A percentile compares a stretch with the other conserved stretches of the same genome.
Evolutionary conservation across 768 basidiomycete species (phyloP).

Genomic region (Piloderma croceum): DNA sequence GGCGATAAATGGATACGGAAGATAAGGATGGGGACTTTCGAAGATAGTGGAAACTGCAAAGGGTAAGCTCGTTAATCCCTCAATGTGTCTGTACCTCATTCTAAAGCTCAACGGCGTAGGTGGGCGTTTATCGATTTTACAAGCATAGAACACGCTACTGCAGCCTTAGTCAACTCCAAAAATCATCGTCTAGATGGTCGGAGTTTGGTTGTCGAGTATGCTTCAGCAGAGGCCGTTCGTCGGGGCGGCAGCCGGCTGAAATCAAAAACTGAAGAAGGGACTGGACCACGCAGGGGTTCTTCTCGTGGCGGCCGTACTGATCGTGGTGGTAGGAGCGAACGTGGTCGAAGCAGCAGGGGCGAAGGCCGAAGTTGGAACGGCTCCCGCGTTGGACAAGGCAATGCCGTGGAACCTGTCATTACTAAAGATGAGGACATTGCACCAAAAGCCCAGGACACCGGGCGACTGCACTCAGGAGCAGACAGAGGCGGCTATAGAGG

Average conservation of each 20-base stretch:
- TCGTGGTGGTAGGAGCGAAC: slow-evolving; percentile 11
- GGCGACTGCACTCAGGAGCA: slow-evolving; percentile 5
- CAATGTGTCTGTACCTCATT: neutral
- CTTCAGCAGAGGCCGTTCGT: slow-evolving; percentile 82
- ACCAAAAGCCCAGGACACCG: neutral
- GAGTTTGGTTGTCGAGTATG: slow-evolving; percentile 82
- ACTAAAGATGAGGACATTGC: slow-evolving; percentile 5
- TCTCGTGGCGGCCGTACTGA: neutral
- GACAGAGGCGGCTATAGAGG: slow-evolving; percentile 5
- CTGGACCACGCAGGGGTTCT: neutral
- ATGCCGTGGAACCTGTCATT: slow-evolving; percentile 6
- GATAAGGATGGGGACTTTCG: slow-evolving; percentile 91
- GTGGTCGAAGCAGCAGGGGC: neutral
- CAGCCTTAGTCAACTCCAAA: slow-evolving; percentile 72
- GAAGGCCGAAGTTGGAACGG: neutral
- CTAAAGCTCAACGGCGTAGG: slow-evolving; percentile 35
- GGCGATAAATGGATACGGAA: slow-evolving; percentile 59
- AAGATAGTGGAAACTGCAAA: slow-evolving; percentile 93
- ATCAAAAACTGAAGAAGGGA: slow-evolving; percentile 8
- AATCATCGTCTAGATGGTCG: slow-evolving; percentile 84
- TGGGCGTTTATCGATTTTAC: slow-evolving; percentile 95
- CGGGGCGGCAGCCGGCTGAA: slow-evolving; percentile 56
- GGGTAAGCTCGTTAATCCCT: slow-evolving; percentile 47
- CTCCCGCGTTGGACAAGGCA: slow-evolving; percentile 8
- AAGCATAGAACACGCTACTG: slow-evolving; percentile 70